Evolutionary conservation across 495 filamentous ascomycete genomes (phyloP), one percentile per base, ranked within the genome.

Genomic region (Daldinia bambusicola): DNA sequence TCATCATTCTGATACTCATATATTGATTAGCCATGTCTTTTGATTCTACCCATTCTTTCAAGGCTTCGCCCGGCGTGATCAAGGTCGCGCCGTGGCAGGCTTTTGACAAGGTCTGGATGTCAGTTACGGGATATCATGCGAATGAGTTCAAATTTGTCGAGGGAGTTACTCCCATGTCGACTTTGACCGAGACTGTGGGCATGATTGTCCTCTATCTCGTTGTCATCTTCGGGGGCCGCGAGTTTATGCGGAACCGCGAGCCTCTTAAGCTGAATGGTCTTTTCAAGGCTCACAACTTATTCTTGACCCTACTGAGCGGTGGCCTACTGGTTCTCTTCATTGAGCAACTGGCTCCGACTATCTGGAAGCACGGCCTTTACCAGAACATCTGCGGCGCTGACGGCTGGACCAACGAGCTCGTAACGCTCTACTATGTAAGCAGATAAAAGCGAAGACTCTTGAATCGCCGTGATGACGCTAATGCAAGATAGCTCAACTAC

Each of bases 41-140:
- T 22, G 55, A 71, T 52, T 64, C 38, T 6, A 16, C 61, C 10
- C 63, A 70, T 38, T 53, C 61, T 0, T 16, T 61, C 61, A 55
- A 38, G 7, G 61, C 48, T 12, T 65, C 50, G 40, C 67, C 63
- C 5, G 55, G 71, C 60, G 67, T 70, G 58, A 74, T 97, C 78
- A 93, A 92, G 78, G 84, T 97, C 67, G 83, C 93, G 61, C 84
- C 97, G 81, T 98, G 95, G 95, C 93, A 94, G 65, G 86, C 95
- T 78, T 98, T 98, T 87, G 89, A 91, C 82, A 88, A 91, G 82
- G 86, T 84, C 68, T 97, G 89, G 80, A 87, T 88, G 76, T 76
- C 82, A 41, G 85, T 92, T 60, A 85, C 84, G 71, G 94, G 94
- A 71, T 91, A 89, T 76, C 84, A 86, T 59, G 87, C 91, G 40